Base-by-base conservation (phyloP, 192 early-diverging fungal species). In the Pilaira anomala region DNA sequence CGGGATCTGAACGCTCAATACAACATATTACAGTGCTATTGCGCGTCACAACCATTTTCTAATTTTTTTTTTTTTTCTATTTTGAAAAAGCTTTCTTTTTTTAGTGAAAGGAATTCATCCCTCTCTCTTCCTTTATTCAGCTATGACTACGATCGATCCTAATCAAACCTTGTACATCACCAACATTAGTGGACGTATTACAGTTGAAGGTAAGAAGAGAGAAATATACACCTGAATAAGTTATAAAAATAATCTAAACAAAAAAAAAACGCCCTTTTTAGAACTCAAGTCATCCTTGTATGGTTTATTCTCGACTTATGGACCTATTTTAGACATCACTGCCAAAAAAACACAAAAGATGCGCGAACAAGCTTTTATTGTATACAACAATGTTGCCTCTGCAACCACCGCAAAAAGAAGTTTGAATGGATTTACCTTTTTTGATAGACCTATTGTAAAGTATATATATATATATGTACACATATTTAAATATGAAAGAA, bases 341-440 rank as follows among this genome's bases (percentile, higher is more conserved):
- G 91, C 93, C 13, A 69, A 83, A 49, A 89, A 91, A 66, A 95
- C 89, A 7, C 63, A 72, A 26, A 88, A 86, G 48, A 88, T 92
- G 83, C 90, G 95, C 28, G 95, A 94, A 16, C 97, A 99, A 76
- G 97, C 97, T 0, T 96, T 93, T 72, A 73, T 99, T 21, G 95
- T 88, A 14, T 97, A 95, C 65, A 74, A 78, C 29, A 89, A 96
- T 62, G 86, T 95, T n/a, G 71, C 91, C 6, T 74, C 82, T 16
- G 91, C 97, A 3, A 95, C 94, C 30, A 77, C 88, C 0, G 95
- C 97, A 5, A 67, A 96, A 57, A 80, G 95, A 60, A 83, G 89
- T 25, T 75, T 98, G 40, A 91, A 96, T 74, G 95, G 93, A 21
- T 93, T 94, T 59, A 79, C 74, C 5, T 87, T 99, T 71, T 96